Conservation (phyloP, 495 filamentous ascomycete genomes). For the Lindgomyces ingoldianus region DNA sequence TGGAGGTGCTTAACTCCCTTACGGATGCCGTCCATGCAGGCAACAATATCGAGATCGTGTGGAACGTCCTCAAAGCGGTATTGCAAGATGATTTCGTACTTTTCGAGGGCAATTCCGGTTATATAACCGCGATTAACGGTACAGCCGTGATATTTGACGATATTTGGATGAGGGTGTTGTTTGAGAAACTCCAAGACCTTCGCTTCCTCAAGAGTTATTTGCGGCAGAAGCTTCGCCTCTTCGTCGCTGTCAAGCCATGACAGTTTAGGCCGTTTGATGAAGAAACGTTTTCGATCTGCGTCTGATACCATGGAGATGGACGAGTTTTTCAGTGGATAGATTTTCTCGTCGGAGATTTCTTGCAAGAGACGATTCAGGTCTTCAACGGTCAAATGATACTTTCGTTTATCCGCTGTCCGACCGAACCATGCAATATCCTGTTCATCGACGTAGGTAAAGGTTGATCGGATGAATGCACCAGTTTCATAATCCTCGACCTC, state of each 20-base stretch:
- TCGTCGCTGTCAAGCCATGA: background rate
- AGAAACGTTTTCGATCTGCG: background rate
- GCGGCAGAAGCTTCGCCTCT: background rate
- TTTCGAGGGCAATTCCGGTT: background rate
- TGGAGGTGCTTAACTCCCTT: constrained; percentile 28
- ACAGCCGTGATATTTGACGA: background rate
- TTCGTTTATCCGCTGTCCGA: background rate
- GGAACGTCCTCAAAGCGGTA: constrained; percentile 22
- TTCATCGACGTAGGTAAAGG: background rate
- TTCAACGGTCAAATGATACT: background rate
- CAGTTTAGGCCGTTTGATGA: background rate
- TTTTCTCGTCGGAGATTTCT: background rate
- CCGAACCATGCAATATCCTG: background rate
- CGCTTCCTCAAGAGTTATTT: background rate
- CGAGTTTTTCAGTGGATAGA: background rate
- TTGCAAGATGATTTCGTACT: constrained; percentile 5
- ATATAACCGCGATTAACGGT: background rate
- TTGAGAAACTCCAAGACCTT: background rate
- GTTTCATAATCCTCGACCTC: background rate
- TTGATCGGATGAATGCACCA: background rate
- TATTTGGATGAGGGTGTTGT: background rate
- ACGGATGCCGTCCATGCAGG: constrained; percentile 24
- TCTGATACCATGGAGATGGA: background rate
- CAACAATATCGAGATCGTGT: constrained; percentile 14
- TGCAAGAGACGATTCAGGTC: background rate